These are phyloP conservation scores for Iris pallida DNA, from an alignment of 116 monocot genomes.

Conservation along the genomic window DNA sequence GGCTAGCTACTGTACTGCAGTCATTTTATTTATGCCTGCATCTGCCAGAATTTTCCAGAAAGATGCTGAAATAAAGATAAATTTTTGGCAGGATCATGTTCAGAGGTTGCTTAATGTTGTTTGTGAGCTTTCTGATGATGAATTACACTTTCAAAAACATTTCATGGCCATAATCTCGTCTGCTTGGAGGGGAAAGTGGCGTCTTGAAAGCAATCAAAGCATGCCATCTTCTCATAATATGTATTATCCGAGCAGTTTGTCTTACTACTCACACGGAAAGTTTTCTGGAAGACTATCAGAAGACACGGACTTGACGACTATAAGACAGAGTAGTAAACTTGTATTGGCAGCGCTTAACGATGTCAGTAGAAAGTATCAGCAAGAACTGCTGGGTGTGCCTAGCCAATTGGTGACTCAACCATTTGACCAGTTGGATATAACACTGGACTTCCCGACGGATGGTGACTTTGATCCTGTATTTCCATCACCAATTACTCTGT, in stretches of 20 bases:
- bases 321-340: conserved; percentile 40
- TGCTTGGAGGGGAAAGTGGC: conserved; percentile 66
- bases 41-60: too few relatives aligned
- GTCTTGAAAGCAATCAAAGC: conserved; percentile 17
- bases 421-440: conserved; percentile 46
- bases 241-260: conserved; percentile 12
- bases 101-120: conserved; percentile 57
- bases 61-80: too few relatives aligned
- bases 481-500: conserved; percentile 41
- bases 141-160: conserved; percentile 91
- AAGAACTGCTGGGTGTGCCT: conserved; percentile 16
- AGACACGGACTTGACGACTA: conserved; percentile 13
- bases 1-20: too few relatives aligned
- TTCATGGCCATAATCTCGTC: conserved; percentile 77
- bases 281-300: conserved; percentile 29
- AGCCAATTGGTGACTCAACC: conserved; percentile 9
- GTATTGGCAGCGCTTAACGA: conserved; percentile 45
- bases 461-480: conserved; percentile 26
- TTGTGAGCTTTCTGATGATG: conserved; percentile 64
- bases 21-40: too few relatives aligned
- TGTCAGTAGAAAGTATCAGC: conserved; percentile 11
- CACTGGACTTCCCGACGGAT: conserved; percentile 44
- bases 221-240: conserved; percentile 19
- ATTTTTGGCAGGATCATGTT: conserved; percentile 70
- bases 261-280: conserved; percentile 8